phyloP scores from a whole-genome alignment of 176 grass and related monocot genomes.

The Hsuehochloa calcarea region DNA sequence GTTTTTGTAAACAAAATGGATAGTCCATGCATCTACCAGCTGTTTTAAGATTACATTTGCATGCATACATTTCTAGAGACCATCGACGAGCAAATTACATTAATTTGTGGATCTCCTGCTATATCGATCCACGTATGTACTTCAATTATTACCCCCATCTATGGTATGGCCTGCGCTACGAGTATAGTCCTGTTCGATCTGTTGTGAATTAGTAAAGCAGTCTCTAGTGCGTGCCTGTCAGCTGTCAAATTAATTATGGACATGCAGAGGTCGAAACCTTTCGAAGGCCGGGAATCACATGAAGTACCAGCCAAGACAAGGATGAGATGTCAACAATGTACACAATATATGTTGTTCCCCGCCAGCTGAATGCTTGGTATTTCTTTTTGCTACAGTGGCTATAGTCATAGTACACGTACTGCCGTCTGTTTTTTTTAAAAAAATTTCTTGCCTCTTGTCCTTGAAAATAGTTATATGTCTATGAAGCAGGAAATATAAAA shows the following conservation, averaged over 20 bases:
- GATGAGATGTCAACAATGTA: not conserved
- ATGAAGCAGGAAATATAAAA: not conserved
- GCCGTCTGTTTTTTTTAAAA: not conserved
- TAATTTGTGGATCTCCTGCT: too few relatives aligned
- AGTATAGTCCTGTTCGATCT: not conserved
- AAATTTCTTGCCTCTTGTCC: not conserved
- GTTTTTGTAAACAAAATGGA: not conserved
- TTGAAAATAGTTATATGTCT: not conserved
- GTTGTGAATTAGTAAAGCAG: not conserved
- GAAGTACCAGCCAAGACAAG: not conserved
- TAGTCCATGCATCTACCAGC: not conserved
- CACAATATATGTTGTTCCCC: not conserved
- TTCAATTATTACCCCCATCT: not conserved
- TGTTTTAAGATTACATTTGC: not conserved
- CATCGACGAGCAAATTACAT: not conserved
- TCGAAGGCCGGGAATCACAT: not conserved
- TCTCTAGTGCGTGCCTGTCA: constrained; percentile 1
- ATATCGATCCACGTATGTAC: not conserved
- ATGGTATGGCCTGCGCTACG: not conserved
- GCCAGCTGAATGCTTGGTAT: not conserved
- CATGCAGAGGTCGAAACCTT: not conserved
- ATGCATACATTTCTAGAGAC: not conserved
- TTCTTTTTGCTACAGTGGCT: not conserved
- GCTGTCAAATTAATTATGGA: not conserved
- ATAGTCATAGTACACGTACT: not conserved